Conservation (phyloP, 1,284 basidiomycete genomes). For the Cutaneotrichosporon sp. region DNA sequence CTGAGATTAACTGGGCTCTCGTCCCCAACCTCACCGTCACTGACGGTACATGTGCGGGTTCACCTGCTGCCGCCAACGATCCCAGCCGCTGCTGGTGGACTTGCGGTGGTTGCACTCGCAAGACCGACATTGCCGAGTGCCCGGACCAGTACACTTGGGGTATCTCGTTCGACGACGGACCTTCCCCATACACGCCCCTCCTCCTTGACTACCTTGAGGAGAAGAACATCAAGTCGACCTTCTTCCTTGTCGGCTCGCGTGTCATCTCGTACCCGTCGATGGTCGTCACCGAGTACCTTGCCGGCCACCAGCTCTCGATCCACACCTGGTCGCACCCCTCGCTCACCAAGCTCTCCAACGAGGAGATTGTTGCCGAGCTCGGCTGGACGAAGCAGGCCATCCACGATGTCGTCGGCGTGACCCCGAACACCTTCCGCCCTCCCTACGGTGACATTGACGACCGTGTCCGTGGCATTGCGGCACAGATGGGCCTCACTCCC, state of each 20-base stretch:
- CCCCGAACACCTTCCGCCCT: constrained; percentile 73
- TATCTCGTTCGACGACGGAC: constrained; percentile 57
- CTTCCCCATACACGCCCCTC: constrained; percentile 55
- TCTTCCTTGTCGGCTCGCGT: constrained; percentile 50
- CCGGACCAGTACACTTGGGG: constrained; percentile 62
- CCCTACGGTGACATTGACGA: constrained; percentile 57
- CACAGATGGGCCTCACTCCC: constrained; percentile 50
- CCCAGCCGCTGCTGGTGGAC: constrained; percentile 79
- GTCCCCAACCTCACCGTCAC: constrained; percentile 44
- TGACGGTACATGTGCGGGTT: constrained; percentile 59
- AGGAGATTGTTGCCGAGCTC: constrained; percentile 86
- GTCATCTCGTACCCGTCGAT: constrained; percentile 28
- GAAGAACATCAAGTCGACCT: constrained; percentile 57
- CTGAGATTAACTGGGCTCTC: constrained; percentile 53
- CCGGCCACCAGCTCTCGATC: constrained; percentile 50
- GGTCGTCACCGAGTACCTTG: constrained; percentile 35
- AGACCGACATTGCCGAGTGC: constrained; percentile 71
- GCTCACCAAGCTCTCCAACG: constrained; percentile 77
- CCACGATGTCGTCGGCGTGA: constrained; percentile 71
- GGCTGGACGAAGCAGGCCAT: constrained; percentile 89
- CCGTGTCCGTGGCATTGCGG: constrained; percentile 32
- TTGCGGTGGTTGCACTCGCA: constrained; percentile 72
- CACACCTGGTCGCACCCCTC: constrained; percentile 58
- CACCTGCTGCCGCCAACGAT: constrained; percentile 62
- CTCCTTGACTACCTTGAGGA: constrained; percentile 57